Base-by-base conservation (phyloP, 1,139 yeast genomes). In the Pichia cactophila region DNA sequence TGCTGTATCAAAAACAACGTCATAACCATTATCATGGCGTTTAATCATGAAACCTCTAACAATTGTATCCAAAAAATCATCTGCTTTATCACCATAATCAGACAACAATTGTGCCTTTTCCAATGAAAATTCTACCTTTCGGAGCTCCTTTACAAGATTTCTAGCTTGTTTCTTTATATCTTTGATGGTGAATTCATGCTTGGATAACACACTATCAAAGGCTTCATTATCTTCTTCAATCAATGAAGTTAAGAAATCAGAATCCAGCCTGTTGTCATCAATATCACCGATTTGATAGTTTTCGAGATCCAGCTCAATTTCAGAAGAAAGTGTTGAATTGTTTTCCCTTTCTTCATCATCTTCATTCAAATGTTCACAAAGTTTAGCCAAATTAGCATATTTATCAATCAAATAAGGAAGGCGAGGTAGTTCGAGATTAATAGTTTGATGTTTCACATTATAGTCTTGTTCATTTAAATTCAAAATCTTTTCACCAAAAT, bases 381-480 rank as follows among this genome's bases (percentile, higher is more conserved):
- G 69, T 60, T 83, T 83, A 1, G 83, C 80, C 49, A 81, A 70
- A 52, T 85, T 69, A 47, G 81, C 66, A 59, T 78, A 78, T 58
- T 80, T 82, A 59, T 84, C 90, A 52, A 85, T 81, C 44, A 83
- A 67, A 58, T 74, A 83, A 0, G 88, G 88, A 41, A 81, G 80
- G 0, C 83, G 77, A 2, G 88, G 88, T 39, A 83, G 66, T 56
- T 82, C 26, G 7, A 28, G 29, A 38, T 17, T 20, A 11, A 20
- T 23, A 16, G 8, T 23, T 17, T 26, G 23, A 28, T 40, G 11
- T 10, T 16, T 26, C 11, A 7, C 20, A 11, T 26, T 20, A 28
- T 55, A 83, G 4, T 35, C 38, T 9, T 35, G 23, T 35, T 35
- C 38, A 16, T n/a, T 77, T 57, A 82, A 67, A 49, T 79, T 81